Base-by-base conservation (phyloP, 495 filamentous ascomycete species). In the Elaphomyces granulatus region DNA sequence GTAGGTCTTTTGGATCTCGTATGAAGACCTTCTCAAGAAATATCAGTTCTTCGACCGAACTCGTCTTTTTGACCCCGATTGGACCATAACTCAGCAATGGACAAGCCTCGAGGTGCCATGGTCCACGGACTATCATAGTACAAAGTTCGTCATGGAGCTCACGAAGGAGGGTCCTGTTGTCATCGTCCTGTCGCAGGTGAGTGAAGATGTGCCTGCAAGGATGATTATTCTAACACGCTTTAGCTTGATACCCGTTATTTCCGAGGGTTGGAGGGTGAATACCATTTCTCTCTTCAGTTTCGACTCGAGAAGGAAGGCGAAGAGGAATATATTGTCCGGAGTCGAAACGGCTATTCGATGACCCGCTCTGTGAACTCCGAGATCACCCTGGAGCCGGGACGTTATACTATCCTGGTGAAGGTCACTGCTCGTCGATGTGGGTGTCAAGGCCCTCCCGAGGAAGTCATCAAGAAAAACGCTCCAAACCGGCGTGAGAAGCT, bases 21-120 rank as follows among this genome's bases (percentile, higher is more conserved):
- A 87, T 52, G 68, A 78, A 18, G 87, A 95, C 50, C 71, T 95
- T 17, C 70, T 94, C 4, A 74, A 76, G 34, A 84, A 87, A 50
- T 95, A 83, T 47, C 74, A 80, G 41, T 72, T 74, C 45, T 82
- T 95, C 37, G 80, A 90, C 47, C 78, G 86, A 17, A 94, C 87
- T 1, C 74, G 88, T n/a, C 71, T 95, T 0, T 94, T 95, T 45
- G 80, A 78, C n/a, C 63, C 70, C 0, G 74, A 80, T 17, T 94
- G 87, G 87, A 79, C 73, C 15, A 68, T 94, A 21, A 75, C 81
- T 0, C 80, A 83, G 41, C 75, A 81, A 38, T 95, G 88, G 88
- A 84, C 86, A 0, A 82, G 74, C 0, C 59, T 95, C 16, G 74
- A 77, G 30, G 80, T 94, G 3, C 83, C 88, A 1, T 94, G 86